Conservation (phyloP, 352 stramenopile species). For the Globisporangium nagaii region DNA sequence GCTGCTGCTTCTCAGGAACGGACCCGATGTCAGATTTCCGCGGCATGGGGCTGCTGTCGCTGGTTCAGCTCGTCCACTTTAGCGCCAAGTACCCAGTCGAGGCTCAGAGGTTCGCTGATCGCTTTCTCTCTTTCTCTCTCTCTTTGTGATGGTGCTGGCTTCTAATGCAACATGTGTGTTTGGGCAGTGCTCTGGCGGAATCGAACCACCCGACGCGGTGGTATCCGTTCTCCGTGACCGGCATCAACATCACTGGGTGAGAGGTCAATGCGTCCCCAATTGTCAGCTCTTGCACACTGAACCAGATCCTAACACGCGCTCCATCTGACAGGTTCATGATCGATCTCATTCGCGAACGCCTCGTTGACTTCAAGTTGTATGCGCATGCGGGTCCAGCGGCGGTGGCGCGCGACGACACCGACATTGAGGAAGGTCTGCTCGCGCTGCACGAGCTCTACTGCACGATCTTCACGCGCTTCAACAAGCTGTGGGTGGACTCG, state of each 20-base stretch:
- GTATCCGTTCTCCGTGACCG: conserved; percentile 84
- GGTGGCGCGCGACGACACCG: conserved; percentile 18
- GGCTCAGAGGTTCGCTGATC: conserved; percentile 46
- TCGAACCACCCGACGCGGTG: conserved; percentile 82
- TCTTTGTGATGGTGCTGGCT: neutral
- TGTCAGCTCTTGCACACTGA: neutral
- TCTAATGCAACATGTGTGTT: neutral
- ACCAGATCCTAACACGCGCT: neutral
- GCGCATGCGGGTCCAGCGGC: conserved; percentile 14
- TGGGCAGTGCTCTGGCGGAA: conserved; percentile 59
- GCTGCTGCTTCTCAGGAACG: conserved; percentile 27
- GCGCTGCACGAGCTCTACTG: conserved; percentile 76
- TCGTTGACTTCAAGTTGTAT: conserved; percentile 78
- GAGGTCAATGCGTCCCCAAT: no score
- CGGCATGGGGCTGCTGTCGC: conserved; percentile 75
- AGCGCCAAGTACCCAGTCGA: conserved; percentile 68
- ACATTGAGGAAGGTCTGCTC: conserved; percentile 30
- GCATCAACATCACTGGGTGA: conserved; percentile 82
- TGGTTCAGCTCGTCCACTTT: conserved; percentile 76
- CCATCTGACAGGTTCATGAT: conserved; percentile 63
- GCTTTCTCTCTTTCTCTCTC: neutral
- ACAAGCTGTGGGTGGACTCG: conserved; percentile 74
- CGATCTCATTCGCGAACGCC: conserved; percentile 64
- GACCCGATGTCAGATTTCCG: conserved; percentile 85
- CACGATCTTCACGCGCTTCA: conserved; percentile 77